These are phyloP conservation scores for Bipolaris sorokiniana DNA, from an alignment of 2,329 filamentous ascomycete genomes.

Conservation along the genomic window DNA sequence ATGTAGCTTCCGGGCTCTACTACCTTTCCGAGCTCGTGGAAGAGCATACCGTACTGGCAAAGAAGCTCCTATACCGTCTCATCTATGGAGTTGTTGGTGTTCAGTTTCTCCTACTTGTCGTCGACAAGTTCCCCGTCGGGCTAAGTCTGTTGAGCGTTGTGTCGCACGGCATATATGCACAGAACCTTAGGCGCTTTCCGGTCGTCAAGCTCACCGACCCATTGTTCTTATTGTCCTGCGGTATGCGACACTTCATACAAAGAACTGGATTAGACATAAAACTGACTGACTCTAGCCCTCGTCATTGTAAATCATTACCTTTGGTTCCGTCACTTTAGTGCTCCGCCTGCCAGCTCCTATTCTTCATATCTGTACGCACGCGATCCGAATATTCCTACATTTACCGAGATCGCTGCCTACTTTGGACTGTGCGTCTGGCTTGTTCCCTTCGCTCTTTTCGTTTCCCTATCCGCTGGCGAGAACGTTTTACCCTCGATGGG, in stretches of 20 bases:
- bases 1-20: constrained; percentile 88
- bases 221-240: constrained; percentile 81
- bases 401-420: constrained; percentile 93
- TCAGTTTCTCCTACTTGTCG: constrained; percentile 74
- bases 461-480: constrained; percentile 90
- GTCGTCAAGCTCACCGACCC: constrained; percentile 87
- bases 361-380: constrained; percentile 64
- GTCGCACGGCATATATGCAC: constrained; percentile 84
- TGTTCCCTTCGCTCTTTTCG: constrained; percentile 92
- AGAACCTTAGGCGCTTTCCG: constrained; percentile 78
- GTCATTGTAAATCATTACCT: constrained; percentile 91
- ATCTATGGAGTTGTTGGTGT: constrained; percentile 82
- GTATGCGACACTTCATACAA: constrained; percentile 55
- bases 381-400: constrained; percentile 72
- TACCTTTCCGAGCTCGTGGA: constrained; percentile 98
- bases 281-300: constrained; percentile 60
- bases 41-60: constrained; percentile 92
- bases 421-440: constrained; percentile 98
- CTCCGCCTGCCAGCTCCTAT: constrained; percentile 60
- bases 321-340: constrained; percentile 93
- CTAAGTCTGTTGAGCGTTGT: constrained; percentile 76
- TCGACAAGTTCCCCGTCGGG: constrained; percentile 85
- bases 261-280: not conserved
- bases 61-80: constrained; percentile 80
- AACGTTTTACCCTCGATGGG: constrained; percentile 95